Evolutionary conservation across 805 yeast genomes (phyloP).

Genomic region (Tetrapisispora taiwanensis): DNA sequence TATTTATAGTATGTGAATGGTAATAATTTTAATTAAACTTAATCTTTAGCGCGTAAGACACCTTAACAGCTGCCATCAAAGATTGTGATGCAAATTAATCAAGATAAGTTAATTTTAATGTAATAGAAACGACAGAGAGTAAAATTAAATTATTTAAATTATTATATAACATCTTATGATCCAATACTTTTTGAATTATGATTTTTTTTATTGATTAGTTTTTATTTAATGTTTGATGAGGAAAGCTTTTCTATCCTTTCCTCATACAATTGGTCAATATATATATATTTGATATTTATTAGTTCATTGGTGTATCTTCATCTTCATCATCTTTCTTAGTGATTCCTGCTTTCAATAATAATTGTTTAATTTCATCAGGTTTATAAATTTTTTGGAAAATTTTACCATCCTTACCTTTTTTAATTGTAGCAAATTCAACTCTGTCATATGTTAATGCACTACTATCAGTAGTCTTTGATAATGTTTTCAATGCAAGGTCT

Average conservation of each 20-base stretch:
- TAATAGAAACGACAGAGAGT: too few species aligned
- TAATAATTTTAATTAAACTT: too few species aligned
- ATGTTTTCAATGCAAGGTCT: constrained; percentile 79
- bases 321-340: constrained; percentile 40
- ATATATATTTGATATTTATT: background rate
- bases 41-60: too few species aligned
- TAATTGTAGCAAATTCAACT: constrained; percentile 83
- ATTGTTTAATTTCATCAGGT: constrained; percentile 62
- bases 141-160: too few species aligned
- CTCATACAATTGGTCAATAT: too few species aligned
- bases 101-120: background rate
- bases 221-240: background rate
- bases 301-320: constrained; percentile 14
- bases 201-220: too few species aligned
- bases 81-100: background rate
- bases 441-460: constrained; percentile 79
- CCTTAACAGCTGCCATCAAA: too few species aligned
- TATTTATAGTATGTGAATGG: too few species aligned
- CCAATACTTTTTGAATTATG: too few species aligned
- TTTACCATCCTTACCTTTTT: constrained; percentile 38
- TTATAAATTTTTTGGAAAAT: constrained; percentile 66
- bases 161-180: too few species aligned
- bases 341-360: constrained; percentile 66
- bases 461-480: constrained; percentile 89
- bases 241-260: background rate